Evolutionary conservation across 495 filamentous ascomycete genomes (phyloP).

Genomic region (Hamigera avellanea): DNA sequence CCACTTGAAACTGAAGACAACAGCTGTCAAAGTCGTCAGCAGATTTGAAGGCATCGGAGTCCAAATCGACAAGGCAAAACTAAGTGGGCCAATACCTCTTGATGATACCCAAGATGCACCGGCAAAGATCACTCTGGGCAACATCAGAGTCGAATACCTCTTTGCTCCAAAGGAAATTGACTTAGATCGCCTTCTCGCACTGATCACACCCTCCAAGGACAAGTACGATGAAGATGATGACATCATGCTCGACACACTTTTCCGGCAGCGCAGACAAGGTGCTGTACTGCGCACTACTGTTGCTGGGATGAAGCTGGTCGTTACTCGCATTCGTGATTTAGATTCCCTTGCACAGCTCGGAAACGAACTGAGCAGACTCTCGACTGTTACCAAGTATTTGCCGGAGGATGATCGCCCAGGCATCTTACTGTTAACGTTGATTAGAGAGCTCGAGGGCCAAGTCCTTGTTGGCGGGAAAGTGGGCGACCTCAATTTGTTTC

Average conservation of each 20-base stretch:
- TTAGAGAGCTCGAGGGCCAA: conserved; percentile 47
- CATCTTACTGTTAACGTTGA: conserved; percentile 58
- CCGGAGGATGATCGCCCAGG: conserved; percentile 94
- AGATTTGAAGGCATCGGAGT: conserved; percentile 57
- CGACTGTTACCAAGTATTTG: conserved; percentile 85
- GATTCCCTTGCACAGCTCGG: conserved; percentile 53
- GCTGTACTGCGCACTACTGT: conserved; percentile 66
- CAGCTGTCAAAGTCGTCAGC: conserved; percentile 65
- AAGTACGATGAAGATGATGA: conserved; percentile 89
- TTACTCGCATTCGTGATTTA: conserved; percentile 49
- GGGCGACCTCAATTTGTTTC: conserved; percentile 45
- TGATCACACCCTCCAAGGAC: conserved; percentile 85
- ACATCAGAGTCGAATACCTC: conserved; percentile 64
- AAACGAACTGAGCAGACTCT: conserved; percentile 67
- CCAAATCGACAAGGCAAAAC: conserved; percentile 60
- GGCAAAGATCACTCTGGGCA: conserved; percentile 42
- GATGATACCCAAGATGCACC: conserved; percentile 36
- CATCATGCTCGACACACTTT: conserved; percentile 83
- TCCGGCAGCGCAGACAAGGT: conserved; percentile 83
- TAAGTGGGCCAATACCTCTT: conserved; percentile 55
- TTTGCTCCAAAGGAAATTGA: conserved; percentile 65
- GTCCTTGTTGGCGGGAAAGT: conserved; percentile 51
- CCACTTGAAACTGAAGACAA: conserved; percentile 60
- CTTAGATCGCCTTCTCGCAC: conserved; percentile 65
- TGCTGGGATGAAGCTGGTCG: conserved; percentile 42